Percentiles rank a stretch among this genome's conserved stretches.
phyloP scores from a whole-genome alignment of 2,329 filamentous ascomycete genomes.

The Elsinoe perseae region DNA sequence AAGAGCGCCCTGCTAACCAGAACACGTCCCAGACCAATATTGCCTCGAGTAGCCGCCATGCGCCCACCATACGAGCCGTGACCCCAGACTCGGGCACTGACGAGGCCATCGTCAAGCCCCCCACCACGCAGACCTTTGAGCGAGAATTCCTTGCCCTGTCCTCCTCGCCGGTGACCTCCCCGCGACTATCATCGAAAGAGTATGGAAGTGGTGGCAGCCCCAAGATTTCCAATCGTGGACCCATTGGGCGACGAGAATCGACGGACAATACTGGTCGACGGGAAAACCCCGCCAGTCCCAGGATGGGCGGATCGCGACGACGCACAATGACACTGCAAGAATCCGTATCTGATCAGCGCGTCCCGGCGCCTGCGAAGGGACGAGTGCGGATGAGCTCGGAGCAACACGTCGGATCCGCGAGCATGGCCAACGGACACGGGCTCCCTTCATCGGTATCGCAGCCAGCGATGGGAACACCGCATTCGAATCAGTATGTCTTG shows the following conservation, averaged over 20 bases:
- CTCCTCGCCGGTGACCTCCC: constrained; percentile 12
- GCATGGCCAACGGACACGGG: constrained; percentile 32
- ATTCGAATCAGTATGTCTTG: constrained; percentile 22
- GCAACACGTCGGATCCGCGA: constrained; percentile 1
- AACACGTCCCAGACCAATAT: constrained; percentile 12
- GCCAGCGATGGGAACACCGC: constrained; percentile 7
- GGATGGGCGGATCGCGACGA: constrained; percentile 43
- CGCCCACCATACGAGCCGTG: constrained; percentile 52
- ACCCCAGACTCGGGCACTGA: constrained; percentile 48
- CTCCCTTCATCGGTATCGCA: constrained; percentile 16
- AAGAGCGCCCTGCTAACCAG: constrained; percentile 20
- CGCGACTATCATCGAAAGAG: constrained; percentile 6
- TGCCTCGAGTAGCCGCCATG: constrained; percentile 19
- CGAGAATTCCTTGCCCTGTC: constrained; percentile 16
- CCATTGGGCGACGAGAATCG: constrained; percentile 28
- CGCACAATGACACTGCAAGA: constrained; percentile 47
- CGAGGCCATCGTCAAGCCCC: constrained; percentile 16
- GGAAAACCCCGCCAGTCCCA: constrained; percentile 25
- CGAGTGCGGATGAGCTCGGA: constrained; percentile 54
- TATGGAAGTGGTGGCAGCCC: constrained; percentile 15
- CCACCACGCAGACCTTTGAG: constrained; percentile 12
- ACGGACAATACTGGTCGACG: constrained; percentile 10
- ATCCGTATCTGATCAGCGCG: constrained; percentile 33
- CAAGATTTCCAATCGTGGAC: constrained; percentile 24
- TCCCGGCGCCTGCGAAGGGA: constrained; percentile 39